Base-by-base conservation (phyloP, 202 grass and related monocot species). In the Dendrocalamus latiflorus region DNA sequence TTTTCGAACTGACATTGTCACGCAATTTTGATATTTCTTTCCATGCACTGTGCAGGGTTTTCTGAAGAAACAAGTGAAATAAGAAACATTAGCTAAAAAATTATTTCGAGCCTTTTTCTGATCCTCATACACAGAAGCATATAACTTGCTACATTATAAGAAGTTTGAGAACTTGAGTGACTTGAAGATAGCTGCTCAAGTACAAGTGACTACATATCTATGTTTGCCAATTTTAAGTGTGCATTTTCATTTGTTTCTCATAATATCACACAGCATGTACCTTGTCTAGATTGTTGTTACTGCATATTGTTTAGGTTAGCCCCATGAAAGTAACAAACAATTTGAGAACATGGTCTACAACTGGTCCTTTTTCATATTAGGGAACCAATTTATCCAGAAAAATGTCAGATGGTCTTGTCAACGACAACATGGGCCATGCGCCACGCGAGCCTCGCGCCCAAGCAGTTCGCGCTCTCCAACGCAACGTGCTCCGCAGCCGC, bases 11-110 rank as follows among this genome's bases (percentile, higher is more conserved):
- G 77, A 96, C 81, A 83, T 89, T 88, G 73, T 99, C 91, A 63
- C 87, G 91, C 68, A 99, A 85, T 59, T 94, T 85, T 77, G 89
- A 92, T 67, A 87, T 94, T 86, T 87, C 90, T 89, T 88, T 93
- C 96, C 89, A 96, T 56, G 96, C 93, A 84, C 89, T 92, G 78
- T 92, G 91, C 66, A 96, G 54, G 69, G 71, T 96, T 89, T 96
- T 95, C 96, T 99, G 89, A 84, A 80, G 15, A 84, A 82, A 41
- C 45, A 41, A 53, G 51, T 28, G 28, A 55, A 51, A 86, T 36
- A 90, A 16, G 51, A 85, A 80, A 34, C 21, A 76, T 69, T 36
- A 49, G 75, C 56, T 80, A 16, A 18, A 33, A 44, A 56, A 83
- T 39, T 0, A 74, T 11, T 11, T 37, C 56, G 1, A 54, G 9